Conservation (phyloP, 768 basidiomycete species). For the Leccinum ochraceum region DNA sequence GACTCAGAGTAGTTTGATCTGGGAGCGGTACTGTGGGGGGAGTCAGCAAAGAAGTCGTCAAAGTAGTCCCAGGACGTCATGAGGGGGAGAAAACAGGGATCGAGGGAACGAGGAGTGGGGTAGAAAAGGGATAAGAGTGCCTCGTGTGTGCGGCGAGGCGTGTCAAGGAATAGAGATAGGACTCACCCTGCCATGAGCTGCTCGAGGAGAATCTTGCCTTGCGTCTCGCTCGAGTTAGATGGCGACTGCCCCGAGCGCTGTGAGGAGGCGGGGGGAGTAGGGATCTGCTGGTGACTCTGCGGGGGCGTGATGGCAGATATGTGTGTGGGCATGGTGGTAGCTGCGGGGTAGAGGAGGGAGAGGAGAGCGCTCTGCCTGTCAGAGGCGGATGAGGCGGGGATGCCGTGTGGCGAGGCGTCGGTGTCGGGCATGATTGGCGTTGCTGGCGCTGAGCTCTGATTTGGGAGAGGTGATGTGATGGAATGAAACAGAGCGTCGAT, state of each 20-base stretch:
- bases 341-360: conserved; percentile 60
- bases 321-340: conserved; percentile 37
- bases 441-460: not conserved
- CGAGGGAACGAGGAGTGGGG: conserved; percentile 1
- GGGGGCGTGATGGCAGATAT: conserved; percentile 11
- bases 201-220: conserved; percentile 75
- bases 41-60: conserved; percentile 33
- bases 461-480: not conserved
- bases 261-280: conserved; percentile 67
- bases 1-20: conserved; percentile 54
- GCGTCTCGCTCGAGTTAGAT: conserved; percentile 55
- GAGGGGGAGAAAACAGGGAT: conserved; percentile 20
- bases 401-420: conserved; percentile 42
- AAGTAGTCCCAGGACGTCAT: conserved; percentile 37
- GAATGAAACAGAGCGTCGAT: not conserved
- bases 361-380: conserved; percentile 79
- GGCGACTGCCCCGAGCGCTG: conserved; percentile 57
- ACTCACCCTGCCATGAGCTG: conserved; percentile 82
- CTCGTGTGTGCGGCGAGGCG: conserved; percentile 33
- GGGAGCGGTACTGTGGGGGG: conserved; percentile 42
- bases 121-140: conserved; percentile 25
- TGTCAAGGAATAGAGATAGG: not conserved
- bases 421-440: conserved; percentile 16
- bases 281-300: conserved; percentile 57
- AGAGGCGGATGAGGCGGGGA: conserved; percentile 42